Evolutionary conservation across 2,329 filamentous ascomycete genomes (phyloP), one percentile per base, ranked within the genome.

Genomic region (Pyrenochaeta sp.): DNA sequence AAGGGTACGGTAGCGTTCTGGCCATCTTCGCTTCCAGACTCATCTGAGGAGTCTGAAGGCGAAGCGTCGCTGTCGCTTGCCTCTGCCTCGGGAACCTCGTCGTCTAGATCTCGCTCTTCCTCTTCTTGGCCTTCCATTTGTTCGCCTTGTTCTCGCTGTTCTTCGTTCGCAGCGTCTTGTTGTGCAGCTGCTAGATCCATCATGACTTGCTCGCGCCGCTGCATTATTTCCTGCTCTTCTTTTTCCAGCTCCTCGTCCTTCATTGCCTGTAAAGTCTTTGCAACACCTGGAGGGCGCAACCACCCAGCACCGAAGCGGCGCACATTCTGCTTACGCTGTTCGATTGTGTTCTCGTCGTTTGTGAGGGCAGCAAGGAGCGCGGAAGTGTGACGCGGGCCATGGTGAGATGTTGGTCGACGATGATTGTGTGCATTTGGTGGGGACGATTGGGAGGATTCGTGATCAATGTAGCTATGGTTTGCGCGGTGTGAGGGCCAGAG

Each of bases 231-330:
- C 55, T 93, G 90, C 75, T 99, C 95, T 72, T 94, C 89, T 49
- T 90, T 85, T 79, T 99, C 95, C 10, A 90, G 85, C 62, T 89
- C 87, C 79, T 99, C 95, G 77, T 99, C 95, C 36, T 90, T 88
- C 78, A 92, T 86, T 58, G 96, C 92, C 71, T 96, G 89, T 54
- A 97, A 86, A 1, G 94, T 97, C 81, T 98, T 99, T 51, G 87
- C 75, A 49, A 97, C 84, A 7, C 94, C 95, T 0, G 92, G 92
- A 0, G 95, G 95, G 53, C 90, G 90, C 50, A 99, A 88, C 95
- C 95, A 99, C 39, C 85, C 85, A 61, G 88, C 90, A 55, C 95
- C 95, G 71, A 96, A 97, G 68, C 92, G 90, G 42, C 90, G 86
- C 27, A 98, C 89, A 62, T 94, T 92, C 42, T 86, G 79, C 68